Percentiles rank a stretch among this genome's conserved stretches.
Evolutionary conservation across 441 rosid genomes (phyloP).

Genomic region (Flueggea neowawraea): DNA sequence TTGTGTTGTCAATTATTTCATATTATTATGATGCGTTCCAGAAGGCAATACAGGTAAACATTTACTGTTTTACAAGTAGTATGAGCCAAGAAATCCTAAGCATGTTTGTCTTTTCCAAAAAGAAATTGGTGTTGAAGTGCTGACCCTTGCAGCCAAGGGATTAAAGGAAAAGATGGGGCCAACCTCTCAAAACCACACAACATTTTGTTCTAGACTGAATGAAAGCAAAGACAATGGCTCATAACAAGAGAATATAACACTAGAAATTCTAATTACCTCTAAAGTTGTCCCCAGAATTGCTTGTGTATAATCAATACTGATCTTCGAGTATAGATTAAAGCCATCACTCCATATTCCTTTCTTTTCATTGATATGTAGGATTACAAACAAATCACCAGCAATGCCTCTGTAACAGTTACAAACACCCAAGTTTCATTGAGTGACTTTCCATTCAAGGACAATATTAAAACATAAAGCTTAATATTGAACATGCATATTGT

Average conservation of each 20-base stretch:
- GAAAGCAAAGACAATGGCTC: too few species aligned
- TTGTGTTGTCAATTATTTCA: too few species aligned
- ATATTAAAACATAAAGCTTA: too few species aligned
- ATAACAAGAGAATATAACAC: too few species aligned
- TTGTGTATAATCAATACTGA: constrained; percentile 70
- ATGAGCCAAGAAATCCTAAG: too few species aligned
- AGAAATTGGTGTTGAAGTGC: background rate
- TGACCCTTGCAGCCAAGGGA: background rate
- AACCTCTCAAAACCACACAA: background rate
- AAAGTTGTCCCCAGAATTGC: constrained; percentile 76
- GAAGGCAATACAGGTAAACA: too few species aligned
- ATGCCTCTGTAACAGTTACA: constrained; percentile 42
- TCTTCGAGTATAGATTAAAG: constrained; percentile 69
- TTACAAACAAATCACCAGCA: constrained; percentile 70
- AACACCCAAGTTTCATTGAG: background rate
- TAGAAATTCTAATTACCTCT: constrained; percentile 40
- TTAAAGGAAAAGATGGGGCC: background rate
- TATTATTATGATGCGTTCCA: too few species aligned
- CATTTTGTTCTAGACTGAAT: too few species aligned
- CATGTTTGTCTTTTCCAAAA: background rate
- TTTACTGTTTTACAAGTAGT: too few species aligned
- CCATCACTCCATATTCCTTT: constrained; percentile 84
- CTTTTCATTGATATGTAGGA: constrained; percentile 62
- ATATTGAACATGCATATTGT: too few species aligned
- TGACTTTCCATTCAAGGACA: too few species aligned